Percentiles rank a stretch among this genome's conserved stretches.
Conservation (phyloP, 2,329 filamentous ascomycete genomes). For the Anthostomella pinea region DNA sequence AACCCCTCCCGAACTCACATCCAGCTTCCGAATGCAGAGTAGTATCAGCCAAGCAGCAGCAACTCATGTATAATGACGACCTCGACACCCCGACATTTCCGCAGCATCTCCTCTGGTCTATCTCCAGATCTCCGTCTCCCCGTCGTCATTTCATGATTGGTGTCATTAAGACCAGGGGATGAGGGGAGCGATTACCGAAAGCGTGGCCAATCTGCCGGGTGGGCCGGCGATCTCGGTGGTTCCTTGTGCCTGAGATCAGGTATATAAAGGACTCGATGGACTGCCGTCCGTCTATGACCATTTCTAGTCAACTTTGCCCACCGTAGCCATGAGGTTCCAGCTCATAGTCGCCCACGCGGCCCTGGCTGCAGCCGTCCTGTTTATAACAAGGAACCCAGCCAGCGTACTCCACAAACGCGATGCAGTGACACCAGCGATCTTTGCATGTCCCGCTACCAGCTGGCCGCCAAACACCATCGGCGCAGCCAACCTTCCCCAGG, state of each 20-base stretch:
- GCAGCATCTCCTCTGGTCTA: background rate
- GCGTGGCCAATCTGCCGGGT: background rate
- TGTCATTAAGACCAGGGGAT: background rate
- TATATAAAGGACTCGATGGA: background rate
- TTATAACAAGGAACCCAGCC: constrained; percentile 21
- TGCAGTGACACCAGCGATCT: constrained; percentile 6
- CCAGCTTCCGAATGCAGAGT: constrained; percentile 3
- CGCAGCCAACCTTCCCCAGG: constrained; percentile 25
- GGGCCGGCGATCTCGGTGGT: background rate
- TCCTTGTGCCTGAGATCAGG: background rate
- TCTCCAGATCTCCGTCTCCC: background rate
- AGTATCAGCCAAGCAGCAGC: background rate
- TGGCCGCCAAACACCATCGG: constrained; percentile 30
- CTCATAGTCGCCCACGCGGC: constrained; percentile 12
- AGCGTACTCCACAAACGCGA: constrained; percentile 9
- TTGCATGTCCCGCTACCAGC: constrained; percentile 27
- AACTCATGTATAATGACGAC: background rate
- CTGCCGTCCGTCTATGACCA: background rate
- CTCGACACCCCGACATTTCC: background rate
- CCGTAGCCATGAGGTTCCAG: constrained; percentile 12
- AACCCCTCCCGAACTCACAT: background rate
- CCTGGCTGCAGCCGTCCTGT: constrained; percentile 14
- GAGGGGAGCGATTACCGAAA: constrained; percentile 1
- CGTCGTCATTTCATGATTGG: background rate
- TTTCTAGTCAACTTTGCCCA: too few relatives aligned